phyloP scores from a whole-genome alignment of 208 protist genomes.

The Novymonas esmeraldas region DNA sequence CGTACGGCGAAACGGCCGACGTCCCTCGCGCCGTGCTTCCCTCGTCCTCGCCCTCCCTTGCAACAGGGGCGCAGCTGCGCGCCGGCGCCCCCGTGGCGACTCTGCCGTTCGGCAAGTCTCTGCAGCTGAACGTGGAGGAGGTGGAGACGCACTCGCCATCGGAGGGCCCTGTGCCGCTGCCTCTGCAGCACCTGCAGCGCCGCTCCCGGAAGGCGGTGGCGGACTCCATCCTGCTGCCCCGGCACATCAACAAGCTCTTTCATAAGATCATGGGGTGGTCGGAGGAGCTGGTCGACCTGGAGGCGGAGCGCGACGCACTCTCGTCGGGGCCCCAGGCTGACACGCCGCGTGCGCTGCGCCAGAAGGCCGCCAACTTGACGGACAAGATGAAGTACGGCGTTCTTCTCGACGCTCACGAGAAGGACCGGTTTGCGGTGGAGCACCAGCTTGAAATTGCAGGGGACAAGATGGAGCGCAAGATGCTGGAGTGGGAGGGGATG shows the following conservation, averaged over 20 bases:
- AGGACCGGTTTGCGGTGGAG: slow-evolving; percentile 86
- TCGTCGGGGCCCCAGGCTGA: background rate
- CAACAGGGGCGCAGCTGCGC: background rate
- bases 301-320: slow-evolving; percentile 27
- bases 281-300: slow-evolving; percentile 79
- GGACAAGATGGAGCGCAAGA: slow-evolving; percentile 81
- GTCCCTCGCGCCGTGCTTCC: slow-evolving; percentile 13
- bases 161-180: slow-evolving; percentile 68
- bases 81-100: slow-evolving; percentile 31
- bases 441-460: slow-evolving; percentile 80
- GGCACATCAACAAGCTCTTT: slow-evolving; percentile 89
- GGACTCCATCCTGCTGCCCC: slow-evolving; percentile 80
- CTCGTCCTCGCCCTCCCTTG: slow-evolving; percentile 5
- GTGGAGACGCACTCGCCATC: slow-evolving; percentile 55
- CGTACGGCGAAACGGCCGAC: slow-evolving; percentile 26
- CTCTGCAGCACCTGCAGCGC: slow-evolving; percentile 69
- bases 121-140: slow-evolving; percentile 76
- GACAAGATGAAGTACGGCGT: slow-evolving; percentile 91
- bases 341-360: slow-evolving; percentile 39
- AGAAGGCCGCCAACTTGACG: slow-evolving; percentile 61
- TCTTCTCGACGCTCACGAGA: slow-evolving; percentile 86
- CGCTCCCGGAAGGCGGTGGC: slow-evolving; percentile 59
- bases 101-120: slow-evolving; percentile 73
- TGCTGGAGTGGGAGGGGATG: slow-evolving; percentile 89
- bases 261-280: slow-evolving; percentile 94